A percentile compares a stretch with the other conserved stretches of the same genome.
Evolutionary conservation across 129 eudicot species (phyloP).

Genomic region (Artemisia tridentata): DNA sequence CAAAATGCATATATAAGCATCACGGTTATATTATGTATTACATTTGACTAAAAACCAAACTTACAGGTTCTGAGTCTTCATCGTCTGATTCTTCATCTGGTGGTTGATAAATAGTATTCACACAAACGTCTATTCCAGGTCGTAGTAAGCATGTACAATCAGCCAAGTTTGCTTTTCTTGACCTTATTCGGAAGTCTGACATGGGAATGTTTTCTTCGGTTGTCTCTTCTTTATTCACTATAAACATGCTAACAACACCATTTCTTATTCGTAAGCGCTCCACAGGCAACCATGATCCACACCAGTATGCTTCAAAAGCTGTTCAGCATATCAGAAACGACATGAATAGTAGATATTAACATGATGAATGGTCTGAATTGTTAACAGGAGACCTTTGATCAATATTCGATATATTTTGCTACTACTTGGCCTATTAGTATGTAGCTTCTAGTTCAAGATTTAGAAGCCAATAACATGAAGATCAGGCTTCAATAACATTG

Average conservation of each 20-base stretch:
- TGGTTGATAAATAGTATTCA: slow-evolving; percentile 43
- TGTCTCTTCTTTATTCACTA: slow-evolving; percentile 46
- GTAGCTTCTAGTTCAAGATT: slow-evolving; percentile 7
- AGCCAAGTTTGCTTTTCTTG: slow-evolving; percentile 63
- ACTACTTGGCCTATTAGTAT: background rate
- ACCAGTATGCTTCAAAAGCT: slow-evolving; percentile 91
- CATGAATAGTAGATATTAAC: background rate
- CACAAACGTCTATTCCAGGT: slow-evolving; percentile 80
- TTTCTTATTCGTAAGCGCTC: slow-evolving; percentile 60
- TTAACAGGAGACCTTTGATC: slow-evolving; percentile 15
- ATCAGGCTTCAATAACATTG: slow-evolving; percentile 12
- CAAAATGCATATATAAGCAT: slow-evolving; percentile 6
- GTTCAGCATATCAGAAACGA: slow-evolving; percentile 26
- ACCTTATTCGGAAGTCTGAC: slow-evolving; percentile 64
- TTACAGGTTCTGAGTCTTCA: slow-evolving; percentile 54
- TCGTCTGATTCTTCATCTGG: slow-evolving; percentile 43
- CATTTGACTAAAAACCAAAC: slow-evolving; percentile 25
- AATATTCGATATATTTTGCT: slow-evolving; percentile 5
- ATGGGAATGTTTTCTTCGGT: slow-evolving; percentile 51
- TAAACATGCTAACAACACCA: slow-evolving; percentile 52
- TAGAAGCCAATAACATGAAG: background rate
- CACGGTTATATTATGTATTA: background rate
- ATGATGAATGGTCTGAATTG: background rate
- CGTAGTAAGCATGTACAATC: slow-evolving; percentile 82
- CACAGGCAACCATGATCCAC: slow-evolving; percentile 63